Percentiles rank a stretch among this genome's conserved stretches.
Evolutionary conservation across 2,329 filamentous ascomycete genomes (phyloP).

Genomic region (Trichoderma oligosporum): DNA sequence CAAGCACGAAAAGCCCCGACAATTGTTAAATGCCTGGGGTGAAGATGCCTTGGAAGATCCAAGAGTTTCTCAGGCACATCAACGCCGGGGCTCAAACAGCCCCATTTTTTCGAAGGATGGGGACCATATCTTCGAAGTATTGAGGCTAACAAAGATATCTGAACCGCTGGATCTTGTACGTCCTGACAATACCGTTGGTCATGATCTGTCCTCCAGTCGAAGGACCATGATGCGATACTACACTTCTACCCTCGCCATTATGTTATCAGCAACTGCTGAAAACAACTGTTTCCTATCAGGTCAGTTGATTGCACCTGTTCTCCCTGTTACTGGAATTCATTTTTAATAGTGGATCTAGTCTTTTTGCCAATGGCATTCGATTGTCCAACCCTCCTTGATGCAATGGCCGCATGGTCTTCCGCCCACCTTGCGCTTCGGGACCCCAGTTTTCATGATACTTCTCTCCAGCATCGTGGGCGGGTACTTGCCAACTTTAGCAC

Average conservation of each 20-base stretch:
- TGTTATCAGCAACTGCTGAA: conserved; percentile 9
- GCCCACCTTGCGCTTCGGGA: conserved; percentile 1
- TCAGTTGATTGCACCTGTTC: neutral
- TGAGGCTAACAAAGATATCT: neutral
- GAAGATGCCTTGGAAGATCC: neutral
- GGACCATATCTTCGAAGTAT: neutral
- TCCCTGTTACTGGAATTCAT: neutral
- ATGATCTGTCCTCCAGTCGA: neutral
- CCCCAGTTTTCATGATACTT: conserved; percentile 4
- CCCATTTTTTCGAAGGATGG: neutral
- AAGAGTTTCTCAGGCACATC: neutral
- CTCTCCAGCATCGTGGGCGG: conserved; percentile 2
- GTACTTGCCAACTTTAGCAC: neutral
- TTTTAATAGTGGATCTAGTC: neutral
- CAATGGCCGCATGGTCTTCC: conserved; percentile 5
- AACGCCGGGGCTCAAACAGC: neutral
- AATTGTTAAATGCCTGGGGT: neutral
- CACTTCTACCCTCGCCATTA: conserved; percentile 6
- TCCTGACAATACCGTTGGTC: neutral
- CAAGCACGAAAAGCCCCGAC: conserved; percentile 11
- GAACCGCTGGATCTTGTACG: conserved; percentile 3
- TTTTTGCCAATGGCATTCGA: conserved; percentile 10
- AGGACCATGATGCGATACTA: conserved; percentile 12
- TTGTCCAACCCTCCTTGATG: neutral
- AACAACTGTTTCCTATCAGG: conserved; percentile 8